Base-by-base conservation (phyloP, 345 rosid species). In the Populus ilicifolia region DNA sequence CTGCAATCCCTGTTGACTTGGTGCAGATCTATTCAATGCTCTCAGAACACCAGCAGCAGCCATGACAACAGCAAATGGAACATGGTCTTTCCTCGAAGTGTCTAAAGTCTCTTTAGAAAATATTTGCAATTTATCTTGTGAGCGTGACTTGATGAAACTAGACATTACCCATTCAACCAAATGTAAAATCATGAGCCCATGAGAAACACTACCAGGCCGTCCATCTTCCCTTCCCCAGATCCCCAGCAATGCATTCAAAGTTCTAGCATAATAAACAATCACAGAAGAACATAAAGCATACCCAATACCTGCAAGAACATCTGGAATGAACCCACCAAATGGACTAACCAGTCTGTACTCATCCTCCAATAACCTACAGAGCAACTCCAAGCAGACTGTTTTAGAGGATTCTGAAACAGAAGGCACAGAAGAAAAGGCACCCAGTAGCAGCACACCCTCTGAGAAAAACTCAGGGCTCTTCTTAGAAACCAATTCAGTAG, bases 181-280 rank as follows among this genome's bases (percentile, higher is more conserved):
- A 87, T 93, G 97, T 84, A 96, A 81, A 84, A 93, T 82, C 93
- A 92, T 89, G 71, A 93, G 86, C 39, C 96, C 99, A 72, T 84
- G 71, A 71, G 87, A 76, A 77, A 91, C 84, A 77, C 67, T 83
- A 65, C 83, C 84, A 76, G 48, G 71, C 61, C 88, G 91, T 56
- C 91, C 92, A 80, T 84, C 89, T 67, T 85, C 84, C 76, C 77
- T 89, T 20, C 88, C 85, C 96, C 96, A 89, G 77, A 89, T 79
- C 21, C 89, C 90, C 79, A 92, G 78, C 66, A 90, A 81, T 77
- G 80, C 81, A 84, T 88, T 86, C 84, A 89, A 85, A 59, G 86
- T 70, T 68, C 91, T 87, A 74, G 54, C 78, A 74, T 78, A 83
- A 83, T 81, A 82, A 79, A 77, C 86, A 81, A 79, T 80, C 43